Conservation (phyloP, 208 protist species). For the Pavlovales sp. region DNA sequence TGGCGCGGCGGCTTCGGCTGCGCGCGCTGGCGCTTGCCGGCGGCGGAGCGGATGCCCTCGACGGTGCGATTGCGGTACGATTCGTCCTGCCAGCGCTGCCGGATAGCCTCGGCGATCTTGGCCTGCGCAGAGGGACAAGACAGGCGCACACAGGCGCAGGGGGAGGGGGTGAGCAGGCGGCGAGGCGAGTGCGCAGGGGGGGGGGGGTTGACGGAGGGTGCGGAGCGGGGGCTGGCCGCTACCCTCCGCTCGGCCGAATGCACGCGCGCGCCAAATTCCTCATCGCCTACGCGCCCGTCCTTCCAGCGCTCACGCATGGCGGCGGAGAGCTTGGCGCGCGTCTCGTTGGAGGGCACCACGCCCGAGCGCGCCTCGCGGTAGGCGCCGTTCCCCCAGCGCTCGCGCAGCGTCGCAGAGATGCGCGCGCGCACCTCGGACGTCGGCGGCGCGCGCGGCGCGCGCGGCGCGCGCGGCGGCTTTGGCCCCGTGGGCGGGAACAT, state of each 20-base stretch:
- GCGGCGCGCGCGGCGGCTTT: not conserved
- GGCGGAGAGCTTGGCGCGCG: not conserved
- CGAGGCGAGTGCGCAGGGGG: too few relatives aligned
- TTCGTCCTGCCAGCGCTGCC: constrained; percentile 13
- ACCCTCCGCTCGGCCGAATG: not conserved
- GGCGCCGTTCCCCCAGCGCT: constrained; percentile 12
- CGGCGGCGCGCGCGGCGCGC: not conserved
- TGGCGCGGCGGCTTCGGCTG: not conserved
- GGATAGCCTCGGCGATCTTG: constrained; percentile 37
- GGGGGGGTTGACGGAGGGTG: too few relatives aligned
- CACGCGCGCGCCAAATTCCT: too few relatives aligned
- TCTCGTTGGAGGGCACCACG: not conserved
- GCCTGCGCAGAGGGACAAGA: not conserved
- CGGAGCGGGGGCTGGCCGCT: too few relatives aligned
- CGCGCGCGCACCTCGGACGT: constrained; percentile 1
- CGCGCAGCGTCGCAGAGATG: constrained; percentile 27
- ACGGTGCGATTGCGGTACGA: constrained; percentile 16
- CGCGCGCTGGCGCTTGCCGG: too few relatives aligned
- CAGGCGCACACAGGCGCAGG: too few relatives aligned
- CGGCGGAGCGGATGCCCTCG: not conserved
- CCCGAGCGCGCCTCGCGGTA: constrained; percentile 3
- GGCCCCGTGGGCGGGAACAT: not conserved
- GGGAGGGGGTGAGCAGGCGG: too few relatives aligned
- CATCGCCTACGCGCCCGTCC: too few relatives aligned
- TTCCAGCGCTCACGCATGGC: not conserved